These are phyloP conservation scores for Colletotrichum noveboracense DNA, from an alignment of 2,329 filamentous ascomycete genomes.

Conservation along the genomic window DNA sequence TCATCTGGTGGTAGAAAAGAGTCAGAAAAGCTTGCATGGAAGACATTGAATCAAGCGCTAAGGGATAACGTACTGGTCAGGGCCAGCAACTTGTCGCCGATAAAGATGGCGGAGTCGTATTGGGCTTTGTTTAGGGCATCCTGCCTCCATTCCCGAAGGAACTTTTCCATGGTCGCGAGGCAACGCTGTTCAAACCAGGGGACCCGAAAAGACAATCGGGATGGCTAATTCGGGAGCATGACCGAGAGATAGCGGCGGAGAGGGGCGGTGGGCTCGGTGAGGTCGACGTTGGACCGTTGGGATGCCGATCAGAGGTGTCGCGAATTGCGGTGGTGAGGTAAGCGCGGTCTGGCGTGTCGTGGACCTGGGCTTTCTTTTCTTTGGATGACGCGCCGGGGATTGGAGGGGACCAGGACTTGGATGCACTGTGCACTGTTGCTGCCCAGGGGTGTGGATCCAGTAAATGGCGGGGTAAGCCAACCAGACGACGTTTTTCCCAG, in stretches of 20 bases:
- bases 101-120: constrained; percentile 95
- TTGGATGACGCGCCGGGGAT: constrained; percentile 17
- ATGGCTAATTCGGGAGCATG: constrained; percentile 8
- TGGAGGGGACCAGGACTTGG: constrained; percentile 6
- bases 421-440: constrained; percentile 16
- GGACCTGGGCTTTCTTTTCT: constrained; percentile 19
- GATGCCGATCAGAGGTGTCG: constrained; percentile 5
- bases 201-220: background rate
- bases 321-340: constrained; percentile 6
- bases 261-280: background rate
- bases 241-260: background rate
- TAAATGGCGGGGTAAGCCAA: constrained; percentile 23
- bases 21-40: background rate
- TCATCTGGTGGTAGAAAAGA: constrained; percentile 65
- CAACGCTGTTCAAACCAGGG: background rate
- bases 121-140: constrained; percentile 96
- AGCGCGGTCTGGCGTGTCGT: constrained; percentile 14
- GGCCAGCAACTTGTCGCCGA: constrained; percentile 95
- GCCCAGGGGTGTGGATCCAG: constrained; percentile 18
- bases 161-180: constrained; percentile 76
- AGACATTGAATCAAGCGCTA: background rate
- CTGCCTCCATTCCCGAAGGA: constrained; percentile 92
- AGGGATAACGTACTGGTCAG: constrained; percentile 74
- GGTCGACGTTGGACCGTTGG: background rate
- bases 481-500: constrained; percentile 10